Evolutionary conservation across 2,329 filamentous ascomycete genomes (phyloP), one percentile per base, ranked within the genome.

Genomic region (Penicillium oxalicum): DNA sequence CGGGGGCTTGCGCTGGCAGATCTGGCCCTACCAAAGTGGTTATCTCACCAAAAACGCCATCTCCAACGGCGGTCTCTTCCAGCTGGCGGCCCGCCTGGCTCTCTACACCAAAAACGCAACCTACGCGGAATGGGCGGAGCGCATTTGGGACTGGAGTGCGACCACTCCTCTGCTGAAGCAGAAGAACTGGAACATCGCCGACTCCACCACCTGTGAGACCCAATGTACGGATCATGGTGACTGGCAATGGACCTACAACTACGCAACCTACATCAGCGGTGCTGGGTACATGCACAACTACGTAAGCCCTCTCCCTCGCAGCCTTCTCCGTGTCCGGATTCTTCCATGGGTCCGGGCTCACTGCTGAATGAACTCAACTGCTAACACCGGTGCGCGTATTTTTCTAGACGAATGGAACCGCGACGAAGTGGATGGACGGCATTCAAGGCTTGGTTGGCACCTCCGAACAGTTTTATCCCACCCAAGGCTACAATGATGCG

Each of bases 1-100:
- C 47, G 89, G 89, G 50, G 89, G 89, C 12, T 70, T 95, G 58
- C 81, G 86, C 54, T 95, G 90, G 90, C 89, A 95, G 71, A 86
- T 94, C 52, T 91, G 85, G 71, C 76, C 80, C 9, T 87, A 84
- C 71, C 90, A 90, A 70, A 80, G 76, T 48, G 88, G 88, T 4
- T 82, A 75, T 57, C 68, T 70, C 45, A 81, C 78, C 58, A 81
- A 81, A 56, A 82, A 82, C 56, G 73, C 75, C 24, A 77, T 82
- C 52, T 78, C 76, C 9, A 81, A 81, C 54, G 79, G 78, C 3
- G 77, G 73, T 29, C 74, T 81, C 50, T 80, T 81, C 64, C 77
- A 80, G 55, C 70, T 82, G 9, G 73, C 75, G 2, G 77, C 88
- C 6, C 82, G 88, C 12, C 76, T 94, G 5, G 86, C 86, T 0